phyloP scores from a whole-genome alignment of 83 land plant species.

The Diphasiastrum complanatum region DNA sequence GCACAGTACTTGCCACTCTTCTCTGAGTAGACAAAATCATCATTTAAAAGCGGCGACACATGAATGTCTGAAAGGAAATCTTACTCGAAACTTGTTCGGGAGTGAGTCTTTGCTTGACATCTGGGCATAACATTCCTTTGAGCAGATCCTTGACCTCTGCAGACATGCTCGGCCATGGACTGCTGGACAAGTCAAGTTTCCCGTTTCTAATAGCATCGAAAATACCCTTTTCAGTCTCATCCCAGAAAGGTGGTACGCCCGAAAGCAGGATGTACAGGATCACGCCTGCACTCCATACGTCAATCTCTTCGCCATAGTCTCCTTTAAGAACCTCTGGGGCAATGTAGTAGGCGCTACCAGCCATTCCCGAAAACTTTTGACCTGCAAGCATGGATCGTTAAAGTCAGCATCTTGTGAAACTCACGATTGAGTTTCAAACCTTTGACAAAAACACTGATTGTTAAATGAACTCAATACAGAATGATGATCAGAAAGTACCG shows the following conservation, averaged over 20 bases:
- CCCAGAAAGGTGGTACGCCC: slow-evolving; percentile 53
- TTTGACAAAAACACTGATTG: too few species aligned
- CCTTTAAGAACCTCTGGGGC: slow-evolving; percentile 59
- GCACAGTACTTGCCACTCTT: too few species aligned
- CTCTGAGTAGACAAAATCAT: too few species aligned
- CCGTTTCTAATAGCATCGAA: slow-evolving; percentile 47
- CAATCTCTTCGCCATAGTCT: slow-evolving; percentile 59
- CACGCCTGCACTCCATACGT: slow-evolving; percentile 75
- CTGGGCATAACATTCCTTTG: slow-evolving; percentile 49
- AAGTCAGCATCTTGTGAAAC: too few species aligned
- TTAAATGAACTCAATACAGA: too few species aligned
- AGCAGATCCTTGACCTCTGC: slow-evolving; percentile 47
- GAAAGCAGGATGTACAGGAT: slow-evolving; percentile 57
- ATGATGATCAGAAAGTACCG: too few species aligned
- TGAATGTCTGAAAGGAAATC: too few species aligned
- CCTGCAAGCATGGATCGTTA: too few species aligned
- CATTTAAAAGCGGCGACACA: too few species aligned
- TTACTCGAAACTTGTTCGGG: slow-evolving; percentile 63
- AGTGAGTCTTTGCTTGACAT: slow-evolving; percentile 36
- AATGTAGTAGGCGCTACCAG: slow-evolving; percentile 66
- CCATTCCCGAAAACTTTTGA: slow-evolving; percentile 31
- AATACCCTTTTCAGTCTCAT: slow-evolving; percentile 46
- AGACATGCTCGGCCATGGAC: slow-evolving; percentile 36
- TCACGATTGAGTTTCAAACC: too few species aligned
- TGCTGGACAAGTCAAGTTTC: slow-evolving; percentile 46